A percentile compares a stretch with the other conserved stretches of the same genome.
phyloP scores from a whole-genome alignment of 345 rosid genomes.

The Cardamine resedifolia region DNA sequence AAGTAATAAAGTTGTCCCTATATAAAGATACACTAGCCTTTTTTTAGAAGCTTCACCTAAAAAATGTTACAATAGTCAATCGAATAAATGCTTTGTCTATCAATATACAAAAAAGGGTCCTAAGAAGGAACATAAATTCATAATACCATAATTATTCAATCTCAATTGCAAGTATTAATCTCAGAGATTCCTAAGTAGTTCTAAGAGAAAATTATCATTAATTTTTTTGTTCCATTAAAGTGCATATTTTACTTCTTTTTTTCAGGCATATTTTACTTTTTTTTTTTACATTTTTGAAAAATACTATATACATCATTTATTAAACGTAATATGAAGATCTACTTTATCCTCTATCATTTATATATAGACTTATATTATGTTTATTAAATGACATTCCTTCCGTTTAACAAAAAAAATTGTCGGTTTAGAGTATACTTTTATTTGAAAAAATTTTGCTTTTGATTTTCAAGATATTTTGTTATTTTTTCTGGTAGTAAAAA shows the following conservation, averaged over 20 bases:
- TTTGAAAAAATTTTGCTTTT: not conserved
- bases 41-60: constrained; percentile 39
- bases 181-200: constrained; percentile 5
- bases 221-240: not conserved
- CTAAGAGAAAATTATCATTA: not conserved
- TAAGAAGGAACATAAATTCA: constrained; percentile 22
- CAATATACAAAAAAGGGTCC: constrained; percentile 3
- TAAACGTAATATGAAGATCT: not conserved
- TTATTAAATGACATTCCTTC: not conserved
- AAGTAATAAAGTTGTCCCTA: constrained; percentile 41
- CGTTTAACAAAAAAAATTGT: not conserved
- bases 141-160: constrained; percentile 21
- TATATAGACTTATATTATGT: not conserved
- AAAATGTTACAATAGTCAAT: constrained; percentile 38
- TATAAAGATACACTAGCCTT: constrained; percentile 32
- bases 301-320: not conserved
- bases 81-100: constrained; percentile 39
- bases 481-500: not conserved
- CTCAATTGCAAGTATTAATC: constrained; percentile 7
- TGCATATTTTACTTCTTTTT: not conserved
- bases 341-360: not conserved
- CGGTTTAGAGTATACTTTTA: not conserved
- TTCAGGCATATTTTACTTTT: not conserved
- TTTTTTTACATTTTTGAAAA: not conserved
- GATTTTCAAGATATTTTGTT: not conserved